Conservation (phyloP, 2,329 filamentous ascomycete species). For the Dothiorella sarmentorum region DNA sequence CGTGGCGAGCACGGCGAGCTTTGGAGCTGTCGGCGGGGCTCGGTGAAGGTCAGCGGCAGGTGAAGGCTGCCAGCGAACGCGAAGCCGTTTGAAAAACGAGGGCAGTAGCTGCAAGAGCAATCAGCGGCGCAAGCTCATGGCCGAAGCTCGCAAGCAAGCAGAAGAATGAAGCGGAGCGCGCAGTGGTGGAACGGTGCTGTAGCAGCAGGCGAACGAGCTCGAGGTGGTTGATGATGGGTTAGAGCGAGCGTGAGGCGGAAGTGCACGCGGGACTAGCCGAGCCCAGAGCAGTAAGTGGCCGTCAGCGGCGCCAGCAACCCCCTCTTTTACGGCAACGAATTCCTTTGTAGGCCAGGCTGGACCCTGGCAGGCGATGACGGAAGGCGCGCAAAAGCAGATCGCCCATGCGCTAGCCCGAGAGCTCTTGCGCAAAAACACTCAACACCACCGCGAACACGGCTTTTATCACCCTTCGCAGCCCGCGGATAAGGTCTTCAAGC, state of each 20-base stretch:
- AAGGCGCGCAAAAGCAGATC: constrained; percentile 6
- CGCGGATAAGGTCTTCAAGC: no score
- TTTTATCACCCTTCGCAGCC: background rate
- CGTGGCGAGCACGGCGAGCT: background rate
- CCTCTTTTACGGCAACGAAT: background rate
- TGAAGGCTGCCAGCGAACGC: background rate
- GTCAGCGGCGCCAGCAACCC: background rate
- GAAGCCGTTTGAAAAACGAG: background rate
- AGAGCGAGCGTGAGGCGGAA: background rate
- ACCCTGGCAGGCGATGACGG: constrained; percentile 11
- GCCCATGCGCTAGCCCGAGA: background rate
- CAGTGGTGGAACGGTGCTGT: background rate
- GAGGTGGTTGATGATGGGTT: background rate
- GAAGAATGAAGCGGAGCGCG: background rate
- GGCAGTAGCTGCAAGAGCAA: background rate
- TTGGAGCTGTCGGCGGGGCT: background rate
- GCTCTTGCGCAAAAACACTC: constrained; percentile 2
- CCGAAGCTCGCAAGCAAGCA: background rate
- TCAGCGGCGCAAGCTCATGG: constrained; percentile 6
- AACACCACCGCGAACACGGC: background rate
- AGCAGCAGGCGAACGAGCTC: background rate
- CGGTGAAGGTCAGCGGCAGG: background rate
- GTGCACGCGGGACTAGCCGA: background rate
- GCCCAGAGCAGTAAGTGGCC: background rate
- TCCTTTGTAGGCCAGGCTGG: background rate